Conservation (phyloP, 257 asterid genomes). For the Solanum chaucha region DNA sequence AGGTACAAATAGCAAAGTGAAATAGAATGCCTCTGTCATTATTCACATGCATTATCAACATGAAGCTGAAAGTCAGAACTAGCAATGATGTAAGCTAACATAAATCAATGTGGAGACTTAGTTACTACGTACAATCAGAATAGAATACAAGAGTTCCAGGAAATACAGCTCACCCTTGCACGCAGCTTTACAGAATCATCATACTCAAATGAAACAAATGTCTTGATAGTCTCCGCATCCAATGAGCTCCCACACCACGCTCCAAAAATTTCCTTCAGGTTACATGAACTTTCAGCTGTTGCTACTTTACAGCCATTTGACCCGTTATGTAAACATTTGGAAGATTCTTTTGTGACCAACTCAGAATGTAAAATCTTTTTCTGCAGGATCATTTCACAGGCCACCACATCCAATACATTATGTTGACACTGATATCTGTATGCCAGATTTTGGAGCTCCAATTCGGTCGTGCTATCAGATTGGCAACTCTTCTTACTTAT, state of each 20-base stretch:
- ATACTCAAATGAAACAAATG: slow-evolving; percentile 52
- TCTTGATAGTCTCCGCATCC: slow-evolving; percentile 57
- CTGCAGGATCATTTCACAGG: slow-evolving; percentile 70
- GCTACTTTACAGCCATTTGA: slow-evolving; percentile 14
- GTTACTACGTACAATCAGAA: neutral
- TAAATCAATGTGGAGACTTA: neutral
- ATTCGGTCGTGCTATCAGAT: slow-evolving; percentile 25
- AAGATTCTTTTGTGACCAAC: slow-evolving; percentile 29
- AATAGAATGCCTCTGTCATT: neutral
- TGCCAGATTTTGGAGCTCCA: slow-evolving; percentile 33
- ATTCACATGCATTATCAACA: neutral
- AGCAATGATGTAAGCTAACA: neutral
- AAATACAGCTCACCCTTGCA: slow-evolving; percentile 47
- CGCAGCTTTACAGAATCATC: slow-evolving; percentile 31
- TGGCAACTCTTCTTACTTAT: slow-evolving; percentile 15
- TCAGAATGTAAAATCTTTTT: slow-evolving; percentile 58
- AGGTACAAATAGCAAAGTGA: neutral
- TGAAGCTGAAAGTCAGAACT: neutral
- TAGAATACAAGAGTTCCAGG: neutral
- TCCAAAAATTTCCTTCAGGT: slow-evolving; percentile 47
- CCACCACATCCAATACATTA: slow-evolving; percentile 56
- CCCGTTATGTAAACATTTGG: slow-evolving; percentile 27
- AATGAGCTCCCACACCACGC: slow-evolving; percentile 46
- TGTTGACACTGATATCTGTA: slow-evolving; percentile 48
- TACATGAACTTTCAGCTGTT: slow-evolving; percentile 18